Base-by-base conservation (phyloP, 768 basidiomycete species). In the Hypholoma fasciculare region DNA sequence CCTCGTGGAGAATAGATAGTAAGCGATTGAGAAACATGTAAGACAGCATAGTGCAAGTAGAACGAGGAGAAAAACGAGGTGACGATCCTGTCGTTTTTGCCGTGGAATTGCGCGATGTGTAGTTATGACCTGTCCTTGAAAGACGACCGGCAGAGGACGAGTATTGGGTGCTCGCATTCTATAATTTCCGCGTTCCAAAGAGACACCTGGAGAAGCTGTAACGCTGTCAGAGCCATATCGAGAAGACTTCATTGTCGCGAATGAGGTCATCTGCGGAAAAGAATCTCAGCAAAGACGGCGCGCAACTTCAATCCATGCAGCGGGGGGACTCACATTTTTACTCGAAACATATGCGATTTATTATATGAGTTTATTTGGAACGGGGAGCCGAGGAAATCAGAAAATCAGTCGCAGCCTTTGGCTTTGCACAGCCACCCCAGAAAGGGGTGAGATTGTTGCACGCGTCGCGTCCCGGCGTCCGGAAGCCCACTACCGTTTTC, bases 1-100 rank as follows among this genome's bases (percentile, higher is more conserved):
- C 85, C 85, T 87, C 67, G 81, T 82, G 49, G 77, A 76, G 65
- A 82, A 85, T 43, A 89, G 75, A 74, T 87, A 87, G 60, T 87
- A 88, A 1, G 88, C 87, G 2, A 76, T 69, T 40, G 73, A 78
- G 63, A 90, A 88, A 64, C 80, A 87, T 38, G 75, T 66, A 43
- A 87, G 54, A 60, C 78, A 79, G 7, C 77, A 78, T 27, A 81
- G 70, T 46, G 75, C 69, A 47, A 88, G 76, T 42, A 85, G 56
- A 4, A 75, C 63, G 16, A 88, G 65, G 16, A 81, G 74, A 62
- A 82, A 64, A 56, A 74, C 71, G 30, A 76, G 67, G 34, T 67
- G 72, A 30, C 67, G 65, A 62, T 62, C 69, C 20, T 60, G 61
- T 55, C 56, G 59, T 37, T 63, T 62, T 40, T 65, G 63, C 47